phyloP scores from a whole-genome alignment of 2,329 filamentous ascomycete species.

The Sarocladium oryzae region DNA sequence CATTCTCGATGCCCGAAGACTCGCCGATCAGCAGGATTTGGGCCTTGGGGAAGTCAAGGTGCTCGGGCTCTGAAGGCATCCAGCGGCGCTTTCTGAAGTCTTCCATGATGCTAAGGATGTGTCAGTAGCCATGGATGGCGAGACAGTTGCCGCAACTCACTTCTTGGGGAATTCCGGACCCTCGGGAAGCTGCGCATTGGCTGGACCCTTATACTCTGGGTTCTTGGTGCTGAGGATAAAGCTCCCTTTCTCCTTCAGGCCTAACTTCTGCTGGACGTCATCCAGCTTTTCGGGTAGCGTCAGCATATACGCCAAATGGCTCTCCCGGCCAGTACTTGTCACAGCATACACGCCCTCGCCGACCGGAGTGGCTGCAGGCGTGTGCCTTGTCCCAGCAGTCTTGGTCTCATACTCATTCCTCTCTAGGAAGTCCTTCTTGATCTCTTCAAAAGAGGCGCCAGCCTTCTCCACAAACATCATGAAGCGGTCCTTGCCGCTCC shows the following conservation, averaged over 20 bases:
- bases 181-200: conserved; percentile 55
- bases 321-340: conserved; percentile 62
- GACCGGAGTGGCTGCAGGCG: conserved; percentile 65
- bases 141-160: conserved; percentile 33
- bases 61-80: conserved; percentile 65
- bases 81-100: conserved; percentile 70
- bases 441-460: conserved; percentile 54
- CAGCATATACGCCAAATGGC: conserved; percentile 73
- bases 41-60: conserved; percentile 67
- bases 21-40: conserved; percentile 78
- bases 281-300: conserved; percentile 66
- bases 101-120: conserved; percentile 50
- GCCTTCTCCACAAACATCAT: conserved; percentile 80
- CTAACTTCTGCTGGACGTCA: conserved; percentile 69
- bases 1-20: conserved; percentile 48
- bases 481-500: conserved; percentile 61
- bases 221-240: conserved; percentile 79
- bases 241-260: conserved; percentile 63
- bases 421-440: conserved; percentile 68
- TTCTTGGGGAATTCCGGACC: conserved; percentile 64
- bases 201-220: conserved; percentile 61
- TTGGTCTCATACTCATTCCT: conserved; percentile 67
- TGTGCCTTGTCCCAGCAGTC: conserved; percentile 62
- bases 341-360: conserved; percentile 84
- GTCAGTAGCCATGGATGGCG: conserved; percentile 7